Percentiles rank a stretch among this genome's conserved stretches.
Conservation (phyloP, 805 yeast species). For the Phaffomyces thermotolerans region DNA sequence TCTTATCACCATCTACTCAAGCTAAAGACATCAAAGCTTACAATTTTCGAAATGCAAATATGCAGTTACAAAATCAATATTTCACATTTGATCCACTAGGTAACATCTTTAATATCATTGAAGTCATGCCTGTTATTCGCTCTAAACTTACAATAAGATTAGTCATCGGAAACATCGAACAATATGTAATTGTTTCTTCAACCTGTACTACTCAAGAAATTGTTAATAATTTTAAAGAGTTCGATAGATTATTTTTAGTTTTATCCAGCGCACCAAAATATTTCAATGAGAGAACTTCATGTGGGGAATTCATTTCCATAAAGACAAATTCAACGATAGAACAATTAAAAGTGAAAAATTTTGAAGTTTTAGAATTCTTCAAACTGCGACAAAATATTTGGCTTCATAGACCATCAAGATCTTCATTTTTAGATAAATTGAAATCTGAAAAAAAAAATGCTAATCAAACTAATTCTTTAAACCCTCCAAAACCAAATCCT, state of each 20-base stretch:
- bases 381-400: not conserved
- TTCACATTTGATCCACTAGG: too few relatives aligned
- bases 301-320: not conserved
- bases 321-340: not conserved
- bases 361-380: not conserved
- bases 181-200: not conserved
- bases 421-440: not conserved
- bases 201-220: not conserved
- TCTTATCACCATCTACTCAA: too few relatives aligned
- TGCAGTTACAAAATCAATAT: too few relatives aligned
- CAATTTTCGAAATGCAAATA: too few relatives aligned
- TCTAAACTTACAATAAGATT: too few relatives aligned
- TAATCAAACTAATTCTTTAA: not conserved
- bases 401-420: not conserved
- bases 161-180: not conserved
- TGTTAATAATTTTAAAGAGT: not conserved
- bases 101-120: too few relatives aligned
- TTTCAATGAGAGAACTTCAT: conserved; percentile 1
- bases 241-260: not conserved
- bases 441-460: not conserved
- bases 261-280: not conserved
- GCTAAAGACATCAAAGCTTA: too few relatives aligned
- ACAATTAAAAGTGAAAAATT: not conserved
- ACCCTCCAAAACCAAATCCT: not conserved
- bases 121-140: too few relatives aligned